Evolutionary conservation across 495 filamentous ascomycete genomes (phyloP), one percentile per base, ranked within the genome.

Genomic region (Tuber microsphaerosporum): DNA sequence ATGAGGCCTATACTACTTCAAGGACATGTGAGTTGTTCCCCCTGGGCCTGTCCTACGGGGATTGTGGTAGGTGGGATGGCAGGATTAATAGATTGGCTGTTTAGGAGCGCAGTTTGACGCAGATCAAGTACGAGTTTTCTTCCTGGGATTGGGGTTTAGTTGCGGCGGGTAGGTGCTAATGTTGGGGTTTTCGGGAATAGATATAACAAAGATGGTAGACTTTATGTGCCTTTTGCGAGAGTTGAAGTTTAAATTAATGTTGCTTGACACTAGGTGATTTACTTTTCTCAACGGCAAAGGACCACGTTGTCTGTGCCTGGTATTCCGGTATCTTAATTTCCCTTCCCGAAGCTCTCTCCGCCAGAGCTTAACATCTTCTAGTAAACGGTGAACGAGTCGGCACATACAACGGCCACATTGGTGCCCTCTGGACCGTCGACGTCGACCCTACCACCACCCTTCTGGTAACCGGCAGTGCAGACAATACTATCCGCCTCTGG

Each of bases 401-500:
- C 83, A 96, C 94, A 77, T 99, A 99, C 86, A 89, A 92, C 82
- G 95, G 95, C 82, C 95, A 99, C 87, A 91, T 94, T 83, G 95
- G 95, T 85, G 96, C 95, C 76, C 91, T 99, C 85, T 99, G 95
- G 95, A 97, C 94, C 74, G 92, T 99, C 83, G 96, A 98, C 82
- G 92, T 98, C 79, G 93, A 97, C 87, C 94, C 95, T 77, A 95
- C 93, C 81, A 93, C 92, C 78, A 92, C 92, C 77, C 89, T 98
- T 82, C 92, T 98, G 83, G 95, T 94, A 75, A 95, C 92, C 72
- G 95, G 95, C 71, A 94, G 92, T 79, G 95, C 95, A 85, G 95
- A 99, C 87, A 98, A 98, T 87, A 97, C 95, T 26, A 94, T 97
- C 83, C 91, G 93, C 80, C 87, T 99, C 83, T 99, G 95, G 95